These are phyloP conservation scores for Botrytis hyacinthi DNA, from an alignment of 2,329 filamentous ascomycete genomes.

Conservation along the genomic window DNA sequence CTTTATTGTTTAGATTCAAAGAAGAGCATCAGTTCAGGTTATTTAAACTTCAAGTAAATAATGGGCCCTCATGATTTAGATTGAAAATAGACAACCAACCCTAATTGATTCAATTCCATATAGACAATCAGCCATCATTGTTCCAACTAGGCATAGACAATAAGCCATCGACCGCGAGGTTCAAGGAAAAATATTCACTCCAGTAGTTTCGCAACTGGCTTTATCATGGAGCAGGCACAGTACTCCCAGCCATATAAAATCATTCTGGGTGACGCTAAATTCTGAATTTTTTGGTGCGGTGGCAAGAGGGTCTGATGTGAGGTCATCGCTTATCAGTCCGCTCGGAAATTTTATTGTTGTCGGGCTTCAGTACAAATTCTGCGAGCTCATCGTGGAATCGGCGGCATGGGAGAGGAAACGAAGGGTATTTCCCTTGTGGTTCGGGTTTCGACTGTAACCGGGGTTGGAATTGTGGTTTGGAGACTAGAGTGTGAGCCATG, in stretches of 20 bases:
- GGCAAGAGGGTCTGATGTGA: not conserved
- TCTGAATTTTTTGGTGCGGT: not conserved
- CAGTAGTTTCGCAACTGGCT: not conserved
- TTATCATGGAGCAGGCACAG: not conserved
- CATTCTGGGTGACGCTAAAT: not conserved
- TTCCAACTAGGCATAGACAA: not conserved
- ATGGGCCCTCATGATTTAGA: no score
- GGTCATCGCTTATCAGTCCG: not conserved
- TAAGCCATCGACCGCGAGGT: not conserved
- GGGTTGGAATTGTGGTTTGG: constrained; percentile 25
- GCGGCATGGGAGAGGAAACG: constrained; percentile 71
- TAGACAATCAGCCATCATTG: not conserved
- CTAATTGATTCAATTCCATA: not conserved
- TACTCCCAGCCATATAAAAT: not conserved
- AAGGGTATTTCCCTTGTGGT: constrained; percentile 57
- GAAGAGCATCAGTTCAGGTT: not conserved
- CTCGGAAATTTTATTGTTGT: not conserved
- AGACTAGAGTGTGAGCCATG: constrained; percentile 42
- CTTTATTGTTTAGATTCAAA: not conserved
- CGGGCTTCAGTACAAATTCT: not conserved
- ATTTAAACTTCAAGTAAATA: not conserved
- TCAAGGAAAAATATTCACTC: not conserved
- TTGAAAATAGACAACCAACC: not conserved
- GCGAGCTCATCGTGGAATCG: constrained; percentile 53
- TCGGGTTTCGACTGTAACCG: constrained; percentile 24